Evolutionary conservation across 257 asterid species (phyloP).

Genomic region (Orobanche coerulescens): DNA sequence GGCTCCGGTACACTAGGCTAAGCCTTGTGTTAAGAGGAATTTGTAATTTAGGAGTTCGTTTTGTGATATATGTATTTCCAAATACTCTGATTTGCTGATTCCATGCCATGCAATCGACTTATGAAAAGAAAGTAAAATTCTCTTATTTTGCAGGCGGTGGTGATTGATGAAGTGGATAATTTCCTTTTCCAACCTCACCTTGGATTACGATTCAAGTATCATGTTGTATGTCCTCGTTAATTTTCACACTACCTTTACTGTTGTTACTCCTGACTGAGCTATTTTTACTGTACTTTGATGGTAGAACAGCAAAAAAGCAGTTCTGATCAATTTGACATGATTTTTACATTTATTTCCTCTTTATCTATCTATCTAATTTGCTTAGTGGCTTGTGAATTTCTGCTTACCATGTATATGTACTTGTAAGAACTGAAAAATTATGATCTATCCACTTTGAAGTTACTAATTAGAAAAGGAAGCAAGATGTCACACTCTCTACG

Average conservation of each 20-base stretch:
- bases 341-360: too few species aligned
- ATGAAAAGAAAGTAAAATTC: slow-evolving; percentile 5
- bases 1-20: too few species aligned
- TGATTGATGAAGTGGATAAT: slow-evolving; percentile 88
- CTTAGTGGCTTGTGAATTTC: background rate
- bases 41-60: background rate
- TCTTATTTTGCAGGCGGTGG: slow-evolving; percentile 59
- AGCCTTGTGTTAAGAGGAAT: too few species aligned
- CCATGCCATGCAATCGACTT: background rate
- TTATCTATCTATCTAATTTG: background rate
- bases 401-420: background rate
- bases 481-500: too few species aligned
- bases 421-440: background rate
- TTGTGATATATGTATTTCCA: background rate
- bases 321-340: background rate
- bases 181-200: slow-evolving; percentile 93
- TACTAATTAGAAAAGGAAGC: background rate
- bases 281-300: background rate
- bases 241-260: slow-evolving; percentile 18
- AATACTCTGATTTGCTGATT: background rate
- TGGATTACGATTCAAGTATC: slow-evolving; percentile 78
- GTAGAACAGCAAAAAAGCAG: background rate
- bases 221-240: slow-evolving; percentile 54
- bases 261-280: slow-evolving; percentile 2
- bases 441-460: too few species aligned